Evolutionary conservation across 768 basidiomycete genomes (phyloP).

Genomic region (Porpolomopsis calyptriformis): DNA sequence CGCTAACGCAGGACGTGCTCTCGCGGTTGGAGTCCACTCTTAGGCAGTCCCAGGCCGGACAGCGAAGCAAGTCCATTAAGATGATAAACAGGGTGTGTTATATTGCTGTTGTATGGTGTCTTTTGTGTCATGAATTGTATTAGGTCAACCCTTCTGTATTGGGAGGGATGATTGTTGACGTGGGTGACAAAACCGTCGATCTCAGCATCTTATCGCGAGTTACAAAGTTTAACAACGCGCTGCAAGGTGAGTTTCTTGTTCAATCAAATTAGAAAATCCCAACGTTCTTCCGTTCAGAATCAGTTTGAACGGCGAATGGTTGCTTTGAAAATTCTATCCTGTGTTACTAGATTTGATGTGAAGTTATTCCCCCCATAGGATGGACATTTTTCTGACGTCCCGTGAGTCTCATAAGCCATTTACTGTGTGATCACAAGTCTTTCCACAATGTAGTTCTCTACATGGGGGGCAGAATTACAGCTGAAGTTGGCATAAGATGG

Average conservation of each 20-base stretch:
- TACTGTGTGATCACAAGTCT: too few relatives aligned
- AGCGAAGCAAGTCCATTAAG: constrained; percentile 81
- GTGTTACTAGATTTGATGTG: too few relatives aligned
- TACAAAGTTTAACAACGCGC: constrained; percentile 83
- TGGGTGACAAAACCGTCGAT: constrained; percentile 97
- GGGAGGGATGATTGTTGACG: constrained; percentile 90
- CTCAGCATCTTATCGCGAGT: constrained; percentile 89
- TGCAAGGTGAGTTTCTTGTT: constrained; percentile 55
- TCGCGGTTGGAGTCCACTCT: constrained; percentile 73
- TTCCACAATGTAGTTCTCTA: too few relatives aligned
- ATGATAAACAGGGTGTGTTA: constrained; percentile 76
- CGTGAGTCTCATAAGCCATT: too few relatives aligned
- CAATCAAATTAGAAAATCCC: constrained; percentile 1
- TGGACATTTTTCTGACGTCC: too few relatives aligned
- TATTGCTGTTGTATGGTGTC: too few relatives aligned
- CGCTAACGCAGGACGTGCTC: constrained; percentile 68
- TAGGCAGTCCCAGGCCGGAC: constrained; percentile 77
- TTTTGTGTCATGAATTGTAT: too few relatives aligned
- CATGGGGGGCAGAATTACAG: too few relatives aligned
- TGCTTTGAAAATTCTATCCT: too few relatives aligned
- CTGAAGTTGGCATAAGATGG: too few relatives aligned
- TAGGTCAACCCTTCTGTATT: constrained; percentile 88
- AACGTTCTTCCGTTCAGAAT: constrained; percentile 25
- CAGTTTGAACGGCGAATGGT: too few relatives aligned
- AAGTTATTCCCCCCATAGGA: too few relatives aligned